Evolutionary conservation across 176 grass and related monocot genomes (phyloP), one percentile per base, ranked within the genome.

Genomic region (Oryza glumipatula): DNA sequence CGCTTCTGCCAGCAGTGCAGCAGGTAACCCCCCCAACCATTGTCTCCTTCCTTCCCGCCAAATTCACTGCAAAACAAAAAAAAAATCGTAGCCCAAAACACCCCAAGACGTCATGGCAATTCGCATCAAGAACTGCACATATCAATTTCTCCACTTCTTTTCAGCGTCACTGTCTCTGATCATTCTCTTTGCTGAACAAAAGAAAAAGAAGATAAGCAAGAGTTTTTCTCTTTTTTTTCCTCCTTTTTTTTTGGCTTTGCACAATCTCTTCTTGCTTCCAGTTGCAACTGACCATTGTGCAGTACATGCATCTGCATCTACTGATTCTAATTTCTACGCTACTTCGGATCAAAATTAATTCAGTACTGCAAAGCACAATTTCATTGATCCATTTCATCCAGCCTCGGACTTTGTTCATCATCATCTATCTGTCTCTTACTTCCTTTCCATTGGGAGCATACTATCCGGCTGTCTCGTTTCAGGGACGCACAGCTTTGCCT

Each of bases 1-100:
- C 91, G 95, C 61, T 98, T 98, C 82, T 98, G 92, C 83, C 95
- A 98, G 73, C 95, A 98, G 88, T 98, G 95, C 74, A 98, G 95
- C 86, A 98, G 95, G 95, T 98, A 89, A 82, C 5, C 41, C 41
- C 7, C 43, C 21, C 35, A 36, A 36, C 35, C 35, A 36, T 36
- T 58, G 1, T 58, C 17, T n/a, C 19, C 54, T n/a, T 58, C 54
- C 49, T 14, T 52, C 49, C 15, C 45, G 45, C 45, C 45, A 41
- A 41, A 41, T 7, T 41, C 39, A 47, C 45, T 47, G 45, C 11
- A 48, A 36, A 12, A 4, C 4, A 11, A 48, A 12, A 13, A 13
- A 15, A 49, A 56, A 56, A 56, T 56, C 17, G 7, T 5, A 19
- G 4, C 52, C 16, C 1, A 17, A 56, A 56, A 16, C 4, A 38